Evolutionary conservation across 2,329 filamentous ascomycete genomes (phyloP).

Genomic region (Pseudodiploospora longispora): DNA sequence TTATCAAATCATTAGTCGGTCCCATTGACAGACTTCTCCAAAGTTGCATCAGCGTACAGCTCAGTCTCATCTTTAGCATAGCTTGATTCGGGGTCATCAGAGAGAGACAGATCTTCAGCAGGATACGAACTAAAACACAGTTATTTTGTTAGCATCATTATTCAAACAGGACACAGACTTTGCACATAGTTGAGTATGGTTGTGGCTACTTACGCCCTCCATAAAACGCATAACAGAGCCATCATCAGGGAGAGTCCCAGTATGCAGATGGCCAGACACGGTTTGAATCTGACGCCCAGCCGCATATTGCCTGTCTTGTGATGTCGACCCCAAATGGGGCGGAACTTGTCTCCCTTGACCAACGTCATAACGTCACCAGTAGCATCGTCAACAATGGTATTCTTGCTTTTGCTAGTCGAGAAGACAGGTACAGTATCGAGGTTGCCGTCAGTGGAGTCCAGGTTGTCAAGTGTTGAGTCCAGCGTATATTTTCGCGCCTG

Average conservation of each 20-base stretch:
- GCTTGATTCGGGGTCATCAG: too few species aligned
- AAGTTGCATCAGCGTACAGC: too few species aligned
- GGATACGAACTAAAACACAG: too few species aligned
- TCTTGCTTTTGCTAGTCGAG: slow-evolving; percentile 1
- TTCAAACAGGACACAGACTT: too few species aligned
- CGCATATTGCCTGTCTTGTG: too few species aligned
- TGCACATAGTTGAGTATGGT: too few species aligned
- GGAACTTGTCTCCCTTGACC: slow-evolving; percentile 4
- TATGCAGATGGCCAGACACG: slow-evolving; percentile 11
- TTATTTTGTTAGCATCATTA: too few species aligned
- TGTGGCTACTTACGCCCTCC: slow-evolving; percentile 9
- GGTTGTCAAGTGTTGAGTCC: slow-evolving; percentile 5
- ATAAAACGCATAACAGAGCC: slow-evolving; percentile 10
- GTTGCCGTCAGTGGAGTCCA: slow-evolving; percentile 4
- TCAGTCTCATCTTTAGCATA: too few species aligned
- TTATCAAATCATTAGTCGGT: too few species aligned
- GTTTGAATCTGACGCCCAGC: slow-evolving; percentile 4
- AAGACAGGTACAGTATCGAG: slow-evolving; percentile 10
- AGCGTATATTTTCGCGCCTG: slow-evolving; percentile 4
- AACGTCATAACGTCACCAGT: slow-evolving; percentile 12
- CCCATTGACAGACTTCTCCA: too few species aligned
- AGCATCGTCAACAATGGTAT: slow-evolving; percentile 9
- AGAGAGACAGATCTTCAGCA: too few species aligned
- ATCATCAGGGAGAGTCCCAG: slow-evolving; percentile 10
- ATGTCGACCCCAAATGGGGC: slow-evolving; percentile 3